Percentiles rank a stretch among this genome's conserved stretches.
These are phyloP conservation scores for Medicago ruthenica DNA, from an alignment of 306 rosid species.

Conservation along the genomic window DNA sequence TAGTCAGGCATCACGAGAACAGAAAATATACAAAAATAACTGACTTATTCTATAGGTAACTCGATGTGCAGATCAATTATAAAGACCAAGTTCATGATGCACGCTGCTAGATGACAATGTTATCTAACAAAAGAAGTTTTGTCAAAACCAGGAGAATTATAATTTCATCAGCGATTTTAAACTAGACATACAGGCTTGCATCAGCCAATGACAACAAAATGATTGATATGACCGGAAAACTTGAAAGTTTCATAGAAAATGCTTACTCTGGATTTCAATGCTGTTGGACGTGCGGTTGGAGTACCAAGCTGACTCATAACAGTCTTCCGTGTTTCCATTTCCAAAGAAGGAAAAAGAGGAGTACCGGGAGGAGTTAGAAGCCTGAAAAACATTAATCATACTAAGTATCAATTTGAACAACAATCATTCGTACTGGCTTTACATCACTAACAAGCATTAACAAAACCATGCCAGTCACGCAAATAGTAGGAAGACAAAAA, in stretches of 20 bases:
- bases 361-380: constrained; percentile 97
- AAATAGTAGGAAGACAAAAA: constrained; percentile 4
- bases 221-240: constrained; percentile 30
- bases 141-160: constrained; percentile 15
- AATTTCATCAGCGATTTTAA: constrained; percentile 20
- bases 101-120: constrained; percentile 28
- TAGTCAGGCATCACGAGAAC: constrained; percentile 10
- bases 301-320: constrained; percentile 79
- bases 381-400: constrained; percentile 60
- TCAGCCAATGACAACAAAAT: constrained; percentile 15
- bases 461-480: constrained; percentile 19
- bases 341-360: constrained; percentile 98
- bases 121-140: constrained; percentile 12
- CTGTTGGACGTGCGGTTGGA: constrained; percentile 71
- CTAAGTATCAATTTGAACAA: constrained; percentile 37
- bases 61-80: constrained; percentile 18
- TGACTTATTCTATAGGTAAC: constrained; percentile 22
- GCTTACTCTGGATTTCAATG: constrained; percentile 89
- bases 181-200: constrained; percentile 24
- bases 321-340: constrained; percentile 79
- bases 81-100: constrained; percentile 31
- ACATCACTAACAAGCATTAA: constrained; percentile 20
- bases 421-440: constrained; percentile 12
- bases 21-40: constrained; percentile 15
- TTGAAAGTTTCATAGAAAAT: constrained; percentile 37